These are phyloP conservation scores for Incumbomyces lentus DNA, from an alignment of 2,329 filamentous ascomycete genomes.

Conservation along the genomic window DNA sequence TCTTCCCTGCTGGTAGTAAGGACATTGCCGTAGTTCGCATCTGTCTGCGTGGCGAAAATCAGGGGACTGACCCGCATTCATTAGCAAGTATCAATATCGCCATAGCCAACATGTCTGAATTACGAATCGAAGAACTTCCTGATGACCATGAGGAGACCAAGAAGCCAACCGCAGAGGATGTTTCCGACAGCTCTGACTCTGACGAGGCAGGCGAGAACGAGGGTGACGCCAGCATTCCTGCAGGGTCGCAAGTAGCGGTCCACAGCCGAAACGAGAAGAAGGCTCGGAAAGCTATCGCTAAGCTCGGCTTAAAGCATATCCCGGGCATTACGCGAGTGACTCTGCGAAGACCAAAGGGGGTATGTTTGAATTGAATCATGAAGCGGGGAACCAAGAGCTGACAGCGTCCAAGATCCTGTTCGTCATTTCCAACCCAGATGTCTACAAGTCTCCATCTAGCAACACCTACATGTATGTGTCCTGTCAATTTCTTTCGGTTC, in stretches of 20 bases:
- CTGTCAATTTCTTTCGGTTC: constrained; percentile 17
- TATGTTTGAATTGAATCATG: constrained; percentile 45
- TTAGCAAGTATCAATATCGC: too few species aligned
- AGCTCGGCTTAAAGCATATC: constrained; percentile 93
- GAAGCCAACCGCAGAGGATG: constrained; percentile 71
- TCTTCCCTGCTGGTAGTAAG: too few species aligned
- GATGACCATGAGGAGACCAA: constrained; percentile 67
- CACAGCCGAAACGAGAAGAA: constrained; percentile 99
- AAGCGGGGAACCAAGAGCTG: background rate
- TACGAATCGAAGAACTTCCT: constrained; percentile 92
- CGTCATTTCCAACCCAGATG: constrained; percentile 98
- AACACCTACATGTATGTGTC: constrained; percentile 94
- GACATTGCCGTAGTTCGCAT: background rate
- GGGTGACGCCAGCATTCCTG: constrained; percentile 56
- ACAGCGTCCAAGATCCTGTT: constrained; percentile 69
- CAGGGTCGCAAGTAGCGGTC: constrained; percentile 78
- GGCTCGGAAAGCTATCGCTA: constrained; percentile 97
- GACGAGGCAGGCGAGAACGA: constrained; percentile 36
- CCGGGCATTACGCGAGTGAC: constrained; percentile 97
- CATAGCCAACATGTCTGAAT: constrained; percentile 74
- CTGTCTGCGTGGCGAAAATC: background rate
- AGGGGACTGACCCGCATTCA: background rate
- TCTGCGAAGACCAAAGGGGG: constrained; percentile 96
- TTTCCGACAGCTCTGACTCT: constrained; percentile 41
- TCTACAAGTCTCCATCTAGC: constrained; percentile 98